phyloP scores from a whole-genome alignment of 2,329 filamentous ascomycete species.

The Sphaerulina musiva region DNA sequence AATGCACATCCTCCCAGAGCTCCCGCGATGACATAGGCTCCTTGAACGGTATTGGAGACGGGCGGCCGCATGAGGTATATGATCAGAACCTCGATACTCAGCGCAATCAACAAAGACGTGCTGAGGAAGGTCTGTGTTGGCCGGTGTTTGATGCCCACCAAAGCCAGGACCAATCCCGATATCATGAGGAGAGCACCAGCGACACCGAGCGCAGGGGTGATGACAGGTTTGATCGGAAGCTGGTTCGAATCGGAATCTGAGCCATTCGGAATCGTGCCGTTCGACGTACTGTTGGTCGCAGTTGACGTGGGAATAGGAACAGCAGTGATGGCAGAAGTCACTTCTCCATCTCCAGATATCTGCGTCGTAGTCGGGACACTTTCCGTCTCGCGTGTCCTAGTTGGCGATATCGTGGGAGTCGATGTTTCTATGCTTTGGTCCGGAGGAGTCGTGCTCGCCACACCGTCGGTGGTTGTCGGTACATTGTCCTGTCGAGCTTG shows the following conservation, averaged over 20 bases:
- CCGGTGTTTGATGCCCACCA: conserved; percentile 77
- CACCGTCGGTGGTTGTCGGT: conserved; percentile 3
- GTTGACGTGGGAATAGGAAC: conserved; percentile 8
- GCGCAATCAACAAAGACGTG: conserved; percentile 62
- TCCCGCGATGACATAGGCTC: conserved; percentile 75
- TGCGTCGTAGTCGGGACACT: background rate
- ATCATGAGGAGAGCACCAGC: conserved; percentile 69
- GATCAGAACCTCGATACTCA: conserved; percentile 73
- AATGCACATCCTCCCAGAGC: conserved; percentile 66
- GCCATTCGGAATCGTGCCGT: conserved; percentile 7
- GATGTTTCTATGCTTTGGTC: conserved; percentile 3
- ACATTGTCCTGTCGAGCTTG: conserved; percentile 6
- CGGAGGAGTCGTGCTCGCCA: background rate
- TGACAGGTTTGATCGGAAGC: conserved; percentile 64
- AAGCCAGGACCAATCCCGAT: conserved; percentile 61
- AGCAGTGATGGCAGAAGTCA: conserved; percentile 12
- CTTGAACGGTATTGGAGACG: conserved; percentile 68
- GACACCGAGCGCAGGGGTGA: conserved; percentile 77
- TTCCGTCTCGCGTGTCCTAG: conserved; percentile 3
- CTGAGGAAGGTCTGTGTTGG: conserved; percentile 75
- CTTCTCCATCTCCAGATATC: conserved; percentile 4
- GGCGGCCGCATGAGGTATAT: conserved; percentile 82
- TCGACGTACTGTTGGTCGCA: background rate
- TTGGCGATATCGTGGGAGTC: conserved; percentile 1
- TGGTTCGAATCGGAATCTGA: conserved; percentile 1